Evolutionary conservation across 129 eudicot genomes (phyloP), one percentile per base, ranked within the genome.

Genomic region (Lactuca sativa): DNA sequence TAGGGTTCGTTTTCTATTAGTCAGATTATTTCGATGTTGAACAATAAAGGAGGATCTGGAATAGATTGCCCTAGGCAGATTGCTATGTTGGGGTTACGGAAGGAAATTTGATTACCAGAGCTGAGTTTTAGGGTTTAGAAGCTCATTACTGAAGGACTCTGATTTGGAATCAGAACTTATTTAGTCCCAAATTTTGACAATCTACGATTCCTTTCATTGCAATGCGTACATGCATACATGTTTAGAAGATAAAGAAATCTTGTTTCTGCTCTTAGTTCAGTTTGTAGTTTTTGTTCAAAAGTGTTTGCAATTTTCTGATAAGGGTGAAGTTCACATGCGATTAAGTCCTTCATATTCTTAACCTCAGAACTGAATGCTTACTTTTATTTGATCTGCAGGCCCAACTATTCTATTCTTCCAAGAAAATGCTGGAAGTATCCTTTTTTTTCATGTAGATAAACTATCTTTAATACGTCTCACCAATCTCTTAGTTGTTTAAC

Each of bases 361-460:
- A 60, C 34, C 48, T 60, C 48, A 34, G 15, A 34, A 60, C 66
- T 60, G 34, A 60, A 41, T 0, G 5, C 16, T 3, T 59, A 59
- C 41, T 31, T 36, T 59, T 60, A 7, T 36, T 36, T 47, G 15
- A 12, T 79, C 69, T 83, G 85, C 97, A 93, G 99, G 97, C 74
- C 99, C 99, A 64, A 93, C 97, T 25, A 90, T 93, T 55, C 82
- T 93, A 59, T 93, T 93, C 62, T 90, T 93, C 72, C 97, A 90
- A 82, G 99, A 90, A 84, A 93, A 93, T 80, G 99, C 99, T 38
- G 97, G 99, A 77, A 93, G 99, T 93, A 93, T 93, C 99, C 99
- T 47, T 47, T 47, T 47, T 9, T 31, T 85, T 83, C 47, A 66
- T 66, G 41, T 25, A 16, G 48, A 5, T 40, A 40, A 8, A 40